A percentile compares a stretch with the other conserved stretches of the same genome.
Conservation (phyloP, 202 grass and related monocot species). For the Panicum hallii region DNA sequence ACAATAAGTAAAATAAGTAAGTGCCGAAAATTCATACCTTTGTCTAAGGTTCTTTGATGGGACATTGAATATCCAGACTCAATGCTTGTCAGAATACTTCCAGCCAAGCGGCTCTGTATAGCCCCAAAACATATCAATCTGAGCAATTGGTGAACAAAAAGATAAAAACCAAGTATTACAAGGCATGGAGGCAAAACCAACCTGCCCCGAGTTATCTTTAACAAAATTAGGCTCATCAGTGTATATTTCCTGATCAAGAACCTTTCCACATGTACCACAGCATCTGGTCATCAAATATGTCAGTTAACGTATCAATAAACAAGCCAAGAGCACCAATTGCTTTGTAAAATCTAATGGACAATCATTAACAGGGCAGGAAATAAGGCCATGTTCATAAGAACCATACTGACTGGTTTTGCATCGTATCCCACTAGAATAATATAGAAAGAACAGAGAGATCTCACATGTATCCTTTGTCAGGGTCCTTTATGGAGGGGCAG, state of each 20-base stretch:
- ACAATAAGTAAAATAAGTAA: slow-evolving; percentile 15
- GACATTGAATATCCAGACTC: slow-evolving; percentile 78
- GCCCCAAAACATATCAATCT: slow-evolving; percentile 38
- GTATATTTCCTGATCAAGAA: slow-evolving; percentile 85
- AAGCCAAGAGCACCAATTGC: neutral
- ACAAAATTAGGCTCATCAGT: slow-evolving; percentile 60
- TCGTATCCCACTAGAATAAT: slow-evolving; percentile 12
- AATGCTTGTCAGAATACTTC: slow-evolving; percentile 66
- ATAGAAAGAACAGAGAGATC: slow-evolving; percentile 28
- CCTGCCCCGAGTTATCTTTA: slow-evolving; percentile 63
- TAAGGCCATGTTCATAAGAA: neutral
- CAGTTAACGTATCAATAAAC: slow-evolving; percentile 16
- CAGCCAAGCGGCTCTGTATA: slow-evolving; percentile 66
- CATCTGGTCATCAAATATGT: slow-evolving; percentile 63
- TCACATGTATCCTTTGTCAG: slow-evolving; percentile 84
- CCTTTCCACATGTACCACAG: slow-evolving; percentile 75
- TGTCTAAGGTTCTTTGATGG: slow-evolving; percentile 83
- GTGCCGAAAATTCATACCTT: slow-evolving; percentile 52
- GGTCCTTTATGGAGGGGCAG: slow-evolving; percentile 59
- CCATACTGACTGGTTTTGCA: neutral
- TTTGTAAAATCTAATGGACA: slow-evolving; percentile 26
- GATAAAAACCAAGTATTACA: slow-evolving; percentile 11
- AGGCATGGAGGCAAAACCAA: slow-evolving; percentile 40
- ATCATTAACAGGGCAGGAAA: slow-evolving; percentile 21
- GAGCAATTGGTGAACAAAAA: slow-evolving; percentile 32